Percentiles rank a stretch among this genome's conserved stretches.
Conservation (phyloP, 306 rosid species). For the Cicer yamashitae region DNA sequence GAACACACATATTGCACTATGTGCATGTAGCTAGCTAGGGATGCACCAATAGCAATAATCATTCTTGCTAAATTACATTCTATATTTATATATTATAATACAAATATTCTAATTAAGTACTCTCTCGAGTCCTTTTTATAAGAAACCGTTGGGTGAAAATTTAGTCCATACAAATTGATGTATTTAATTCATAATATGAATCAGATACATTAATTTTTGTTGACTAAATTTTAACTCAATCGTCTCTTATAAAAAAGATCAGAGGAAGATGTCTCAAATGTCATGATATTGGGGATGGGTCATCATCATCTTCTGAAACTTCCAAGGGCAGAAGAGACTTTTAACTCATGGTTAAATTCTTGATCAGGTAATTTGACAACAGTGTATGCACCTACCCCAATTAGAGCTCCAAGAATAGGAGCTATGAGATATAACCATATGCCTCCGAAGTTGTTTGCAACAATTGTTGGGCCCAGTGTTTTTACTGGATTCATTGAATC, state of each 20-base stretch:
- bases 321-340: constrained; percentile 49
- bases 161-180: too few species aligned
- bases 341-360: constrained; percentile 48
- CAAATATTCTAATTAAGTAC: neutral
- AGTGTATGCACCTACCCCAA: constrained; percentile 77
- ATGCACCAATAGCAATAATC: neutral
- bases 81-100: neutral
- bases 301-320: constrained; percentile 65
- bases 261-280: neutral
- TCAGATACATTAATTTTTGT: too few species aligned
- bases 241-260: too few species aligned
- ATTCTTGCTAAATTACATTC: neutral
- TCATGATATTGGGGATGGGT: neutral
- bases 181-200: too few species aligned
- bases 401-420: constrained; percentile 80
- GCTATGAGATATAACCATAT: constrained; percentile 84
- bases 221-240: too few species aligned
- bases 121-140: too few species aligned
- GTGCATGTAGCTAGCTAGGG: neutral
- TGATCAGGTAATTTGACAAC: constrained; percentile 71
- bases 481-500: constrained; percentile 92
- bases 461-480: constrained; percentile 87
- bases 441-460: constrained; percentile 74
- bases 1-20: neutral
- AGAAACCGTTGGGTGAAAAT: too few species aligned